Percentiles rank a stretch among this genome's conserved stretches.
Evolutionary conservation across 768 basidiomycete genomes (phyloP).

Genomic region (Lyophyllum shimeji): DNA sequence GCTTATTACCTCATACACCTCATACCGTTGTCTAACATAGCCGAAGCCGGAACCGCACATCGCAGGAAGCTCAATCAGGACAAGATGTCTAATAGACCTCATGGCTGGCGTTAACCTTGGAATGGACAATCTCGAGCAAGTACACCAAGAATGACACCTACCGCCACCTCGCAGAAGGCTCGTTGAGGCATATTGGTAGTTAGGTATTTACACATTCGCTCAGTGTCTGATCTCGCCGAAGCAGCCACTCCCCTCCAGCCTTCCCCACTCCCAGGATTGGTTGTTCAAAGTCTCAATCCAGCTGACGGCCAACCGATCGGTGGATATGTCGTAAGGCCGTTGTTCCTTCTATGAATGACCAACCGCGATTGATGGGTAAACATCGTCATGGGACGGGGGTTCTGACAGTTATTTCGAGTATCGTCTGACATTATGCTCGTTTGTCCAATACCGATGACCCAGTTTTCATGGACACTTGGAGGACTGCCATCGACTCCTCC

Average conservation of each 20-base stretch:
- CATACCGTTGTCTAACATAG: constrained; percentile 43
- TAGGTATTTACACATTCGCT: constrained; percentile 20
- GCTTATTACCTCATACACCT: too few relatives aligned
- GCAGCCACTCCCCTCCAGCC: background rate
- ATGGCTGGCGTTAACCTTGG: constrained; percentile 55
- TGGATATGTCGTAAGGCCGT: constrained; percentile 45
- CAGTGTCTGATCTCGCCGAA: background rate
- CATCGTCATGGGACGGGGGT: constrained; percentile 60
- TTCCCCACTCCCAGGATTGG: constrained; percentile 38
- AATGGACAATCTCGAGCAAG: constrained; percentile 56
- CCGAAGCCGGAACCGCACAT: constrained; percentile 52
- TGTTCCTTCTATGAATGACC: background rate
- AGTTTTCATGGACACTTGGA: constrained; percentile 66
- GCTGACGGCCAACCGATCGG: constrained; percentile 46
- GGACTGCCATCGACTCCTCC: constrained; percentile 66
- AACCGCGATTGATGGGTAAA: background rate
- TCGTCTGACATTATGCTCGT: constrained; percentile 67
- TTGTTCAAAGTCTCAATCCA: constrained; percentile 58
- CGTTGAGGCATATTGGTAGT: constrained; percentile 50
- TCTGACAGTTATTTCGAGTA: constrained; percentile 79
- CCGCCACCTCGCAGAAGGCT: constrained; percentile 46
- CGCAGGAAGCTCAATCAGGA: background rate
- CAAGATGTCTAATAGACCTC: constrained; percentile 19
- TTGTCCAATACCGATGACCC: constrained; percentile 67
- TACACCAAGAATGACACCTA: constrained; percentile 64